phyloP scores from a whole-genome alignment of 1,139 yeast genomes.

The Petasospora rhodanensis region DNA sequence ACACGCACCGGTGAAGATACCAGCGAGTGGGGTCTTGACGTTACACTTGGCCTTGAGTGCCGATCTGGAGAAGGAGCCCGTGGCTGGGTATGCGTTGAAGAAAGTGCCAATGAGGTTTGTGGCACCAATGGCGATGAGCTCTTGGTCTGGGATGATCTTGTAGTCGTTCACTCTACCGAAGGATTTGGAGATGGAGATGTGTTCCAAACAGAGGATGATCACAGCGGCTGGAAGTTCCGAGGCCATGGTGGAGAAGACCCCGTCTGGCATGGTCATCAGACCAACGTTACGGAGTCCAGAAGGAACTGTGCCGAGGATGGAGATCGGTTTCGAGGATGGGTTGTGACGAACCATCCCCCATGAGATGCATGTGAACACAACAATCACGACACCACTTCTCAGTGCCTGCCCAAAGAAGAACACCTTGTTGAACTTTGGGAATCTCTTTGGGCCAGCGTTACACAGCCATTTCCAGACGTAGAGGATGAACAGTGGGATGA shows the following conservation, averaged over 20 bases:
- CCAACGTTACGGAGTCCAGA: slow-evolving; percentile 78
- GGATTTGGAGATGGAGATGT: slow-evolving; percentile 89
- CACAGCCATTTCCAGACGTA: slow-evolving; percentile 62
- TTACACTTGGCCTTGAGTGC: slow-evolving; percentile 95
- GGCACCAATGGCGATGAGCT: slow-evolving; percentile 89
- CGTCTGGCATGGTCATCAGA: slow-evolving; percentile 61
- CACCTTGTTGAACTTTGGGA: slow-evolving; percentile 50
- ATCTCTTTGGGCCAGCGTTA: slow-evolving; percentile 58
- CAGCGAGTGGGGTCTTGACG: slow-evolving; percentile 91
- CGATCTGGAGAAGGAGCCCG: slow-evolving; percentile 93
- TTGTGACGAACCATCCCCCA: slow-evolving; percentile 51
- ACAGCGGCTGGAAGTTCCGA: slow-evolving; percentile 82
- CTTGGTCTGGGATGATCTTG: slow-evolving; percentile 89
- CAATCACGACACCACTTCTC: slow-evolving; percentile 76
- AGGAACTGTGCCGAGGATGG: slow-evolving; percentile 73
- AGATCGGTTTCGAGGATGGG: slow-evolving; percentile 37
- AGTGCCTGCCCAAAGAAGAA: slow-evolving; percentile 72
- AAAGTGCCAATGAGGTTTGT: slow-evolving; percentile 88
- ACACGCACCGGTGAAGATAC: slow-evolving; percentile 85
- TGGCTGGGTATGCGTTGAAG: slow-evolving; percentile 91
- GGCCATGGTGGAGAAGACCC: slow-evolving; percentile 57
- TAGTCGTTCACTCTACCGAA: slow-evolving; percentile 92
- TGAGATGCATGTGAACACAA: slow-evolving; percentile 71
- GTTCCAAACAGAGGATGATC: slow-evolving; percentile 80
- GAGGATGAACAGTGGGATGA: slow-evolving; percentile 64